Evolutionary conservation across 148 eudicot species (phyloP), one percentile per base, ranked within the genome.

Genomic region (Camellia sinensis): DNA sequence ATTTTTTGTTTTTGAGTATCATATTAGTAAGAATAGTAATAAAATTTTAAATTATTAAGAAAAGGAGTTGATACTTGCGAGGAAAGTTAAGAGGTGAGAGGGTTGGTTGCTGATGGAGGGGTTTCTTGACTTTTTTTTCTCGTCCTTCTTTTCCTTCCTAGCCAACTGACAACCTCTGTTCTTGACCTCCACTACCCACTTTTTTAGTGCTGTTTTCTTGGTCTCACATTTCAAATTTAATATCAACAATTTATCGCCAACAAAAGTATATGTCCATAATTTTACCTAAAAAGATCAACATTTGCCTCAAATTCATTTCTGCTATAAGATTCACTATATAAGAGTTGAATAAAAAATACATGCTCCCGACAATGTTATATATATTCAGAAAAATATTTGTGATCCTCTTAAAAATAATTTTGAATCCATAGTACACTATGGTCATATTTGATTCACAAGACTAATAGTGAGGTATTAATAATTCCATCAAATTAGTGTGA

Each of bases 71-170:
- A 77, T 64, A 50, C 71, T 77, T 77, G 71, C 61, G 65, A 22
- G 69, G 71, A 77, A 77, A 77, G 78, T 45, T 43, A 76, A 19
- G 12, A 21, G 57, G 13, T 66, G 57, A 6, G 21, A 61, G 11
- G 60, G 61, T 62, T 46, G 52, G 37, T 29, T 76, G 69, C 79
- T 62, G 79, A 76, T 63, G 56, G 43, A 19, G 22, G 7, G 41
- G 45, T 75, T 76, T 76, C 59, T 76, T 66, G 72, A 77, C 80
- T 65, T 65, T 41, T 65, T 65, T 41, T 77, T 61, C 57, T 62
- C 53, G 9, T 41, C 46, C 1, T 63, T 22, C 54, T 13, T 56
- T 48, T 41, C 40, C 43, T 64, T 50, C 19, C 43, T 14, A 1
- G 15, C 15, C 67, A 75, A 14, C 5, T n/a, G 61, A 22, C 46